A percentile compares a stretch with the other conserved stretches of the same genome.
These are phyloP conservation scores for Lactuca saligna DNA, from an alignment of 129 eudicot species.

Conservation along the genomic window DNA sequence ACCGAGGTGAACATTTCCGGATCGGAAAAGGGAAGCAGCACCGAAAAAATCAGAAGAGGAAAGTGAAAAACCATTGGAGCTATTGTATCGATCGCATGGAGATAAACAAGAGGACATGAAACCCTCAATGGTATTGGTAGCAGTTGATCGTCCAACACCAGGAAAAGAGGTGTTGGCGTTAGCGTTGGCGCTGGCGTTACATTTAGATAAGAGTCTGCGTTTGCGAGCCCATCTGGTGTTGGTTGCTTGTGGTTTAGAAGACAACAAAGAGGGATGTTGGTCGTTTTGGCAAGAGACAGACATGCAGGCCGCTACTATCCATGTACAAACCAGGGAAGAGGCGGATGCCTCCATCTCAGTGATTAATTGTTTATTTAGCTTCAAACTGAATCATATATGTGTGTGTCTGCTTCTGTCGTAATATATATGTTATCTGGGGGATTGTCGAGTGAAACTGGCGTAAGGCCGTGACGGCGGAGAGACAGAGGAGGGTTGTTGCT, in stretches of 20 bases:
- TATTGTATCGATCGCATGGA: constrained; percentile 33
- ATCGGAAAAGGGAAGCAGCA: constrained; percentile 36
- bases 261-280: constrained; percentile 6
- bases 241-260: not conserved
- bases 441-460: constrained; percentile 6
- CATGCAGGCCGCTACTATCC: constrained; percentile 67
- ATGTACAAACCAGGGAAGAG: constrained; percentile 30
- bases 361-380: not conserved
- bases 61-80: constrained; percentile 17
- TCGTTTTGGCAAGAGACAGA: constrained; percentile 42
- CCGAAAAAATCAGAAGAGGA: constrained; percentile 28
- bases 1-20: constrained; percentile 34
- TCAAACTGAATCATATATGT: constrained; percentile 14
- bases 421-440: not conserved
- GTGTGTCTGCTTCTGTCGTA: not conserved
- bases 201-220: constrained; percentile 27
- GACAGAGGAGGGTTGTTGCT: constrained; percentile 6
- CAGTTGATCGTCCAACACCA: not conserved
- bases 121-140: constrained; percentile 21
- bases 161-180: constrained; percentile 1
- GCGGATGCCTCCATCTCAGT: constrained; percentile 37
- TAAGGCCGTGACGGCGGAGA: constrained; percentile 23
- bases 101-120: constrained; percentile 32
- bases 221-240: constrained; percentile 25
- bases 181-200: not conserved